A percentile compares a stretch with the other conserved stretches of the same genome.
Conservation (phyloP, 495 filamentous ascomycete species). For the Podospora conica region DNA sequence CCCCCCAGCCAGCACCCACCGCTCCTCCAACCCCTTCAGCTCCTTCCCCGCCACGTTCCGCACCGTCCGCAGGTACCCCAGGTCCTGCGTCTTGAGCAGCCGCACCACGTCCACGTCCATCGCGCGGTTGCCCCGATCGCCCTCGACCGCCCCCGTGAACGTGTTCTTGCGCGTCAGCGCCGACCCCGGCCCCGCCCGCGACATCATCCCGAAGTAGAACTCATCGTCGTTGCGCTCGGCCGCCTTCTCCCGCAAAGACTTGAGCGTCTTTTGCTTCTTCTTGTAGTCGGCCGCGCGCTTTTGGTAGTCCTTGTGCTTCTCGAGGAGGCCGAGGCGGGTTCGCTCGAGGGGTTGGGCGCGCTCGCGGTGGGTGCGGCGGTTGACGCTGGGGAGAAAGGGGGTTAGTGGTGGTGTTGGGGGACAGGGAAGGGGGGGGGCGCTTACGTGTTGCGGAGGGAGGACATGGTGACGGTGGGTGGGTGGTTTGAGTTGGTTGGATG, state of each 20-base stretch:
- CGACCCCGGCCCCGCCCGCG: conserved; percentile 35
- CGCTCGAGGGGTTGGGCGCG: conserved; percentile 80
- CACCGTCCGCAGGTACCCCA: conserved; percentile 71
- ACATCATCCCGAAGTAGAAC: conserved; percentile 91
- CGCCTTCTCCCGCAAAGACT: conserved; percentile 72
- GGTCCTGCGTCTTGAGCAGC: conserved; percentile 92
- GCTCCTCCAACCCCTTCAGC: conserved; percentile 37
- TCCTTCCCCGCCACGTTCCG: conserved; percentile 47
- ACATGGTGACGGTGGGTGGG: conserved; percentile 17
- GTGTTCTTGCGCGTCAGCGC: conserved; percentile 32
- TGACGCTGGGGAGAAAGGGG: conserved; percentile 15
- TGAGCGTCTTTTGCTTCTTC: conserved; percentile 72
- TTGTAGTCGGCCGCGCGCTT: conserved; percentile 86
- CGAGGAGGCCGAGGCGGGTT: conserved; percentile 28
- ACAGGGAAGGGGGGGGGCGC: background rate
- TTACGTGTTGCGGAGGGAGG: conserved; percentile 32
- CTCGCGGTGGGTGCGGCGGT: conserved; percentile 60
- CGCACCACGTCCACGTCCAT: conserved; percentile 67
- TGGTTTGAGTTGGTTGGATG: background rate
- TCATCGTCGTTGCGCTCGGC: conserved; percentile 90
- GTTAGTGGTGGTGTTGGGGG: conserved; percentile 3
- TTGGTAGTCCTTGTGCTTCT: conserved; percentile 65
- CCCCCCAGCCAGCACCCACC: conserved; percentile 35
- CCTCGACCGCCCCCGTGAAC: conserved; percentile 48
- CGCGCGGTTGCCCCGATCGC: conserved; percentile 56